These are phyloP conservation scores for Phellopilus nigrolimitatus DNA, from an alignment of 1,284 basidiomycete species.

Conservation along the genomic window DNA sequence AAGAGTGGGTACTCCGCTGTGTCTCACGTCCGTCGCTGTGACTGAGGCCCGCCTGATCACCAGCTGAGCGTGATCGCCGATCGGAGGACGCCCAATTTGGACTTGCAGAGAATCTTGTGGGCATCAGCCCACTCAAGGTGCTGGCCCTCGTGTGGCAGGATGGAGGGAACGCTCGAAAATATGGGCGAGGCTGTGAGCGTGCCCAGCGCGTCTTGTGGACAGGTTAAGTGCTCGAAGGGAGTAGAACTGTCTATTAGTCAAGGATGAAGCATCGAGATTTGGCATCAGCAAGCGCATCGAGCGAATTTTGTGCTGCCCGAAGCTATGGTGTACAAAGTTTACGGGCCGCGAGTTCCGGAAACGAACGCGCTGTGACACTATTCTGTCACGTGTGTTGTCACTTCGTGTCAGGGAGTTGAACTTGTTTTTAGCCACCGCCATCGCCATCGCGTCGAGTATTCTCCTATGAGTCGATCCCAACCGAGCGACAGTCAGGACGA, in stretches of 20 bases:
- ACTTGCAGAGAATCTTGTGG: conserved; percentile 15
- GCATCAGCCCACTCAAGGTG: conserved; percentile 13
- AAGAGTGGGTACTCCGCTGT: conserved; percentile 10
- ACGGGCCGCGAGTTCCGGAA: too few species aligned
- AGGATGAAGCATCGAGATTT: neutral
- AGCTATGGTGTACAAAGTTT: too few species aligned
- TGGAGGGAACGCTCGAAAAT: neutral
- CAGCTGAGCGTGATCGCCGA: neutral
- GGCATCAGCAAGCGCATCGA: too few species aligned
- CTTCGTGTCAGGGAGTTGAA: too few species aligned
- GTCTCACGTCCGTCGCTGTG: neutral
- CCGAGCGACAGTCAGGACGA: neutral
- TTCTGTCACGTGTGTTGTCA: too few species aligned
- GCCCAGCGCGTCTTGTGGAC: neutral
- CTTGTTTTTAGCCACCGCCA: too few species aligned
- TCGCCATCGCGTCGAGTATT: too few species aligned
- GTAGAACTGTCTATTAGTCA: neutral
- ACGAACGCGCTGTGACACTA: too few species aligned
- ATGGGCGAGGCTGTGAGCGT: conserved; percentile 4
- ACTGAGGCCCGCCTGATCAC: neutral
- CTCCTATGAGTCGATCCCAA: too few species aligned
- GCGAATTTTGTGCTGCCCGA: too few species aligned
- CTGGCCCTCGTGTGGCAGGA: conserved; percentile 10
- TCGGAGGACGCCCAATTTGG: conserved; percentile 12
- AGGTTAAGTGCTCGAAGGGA: neutral